phyloP scores from a whole-genome alignment of 768 basidiomycete species.

The Naematelia encephala region DNA sequence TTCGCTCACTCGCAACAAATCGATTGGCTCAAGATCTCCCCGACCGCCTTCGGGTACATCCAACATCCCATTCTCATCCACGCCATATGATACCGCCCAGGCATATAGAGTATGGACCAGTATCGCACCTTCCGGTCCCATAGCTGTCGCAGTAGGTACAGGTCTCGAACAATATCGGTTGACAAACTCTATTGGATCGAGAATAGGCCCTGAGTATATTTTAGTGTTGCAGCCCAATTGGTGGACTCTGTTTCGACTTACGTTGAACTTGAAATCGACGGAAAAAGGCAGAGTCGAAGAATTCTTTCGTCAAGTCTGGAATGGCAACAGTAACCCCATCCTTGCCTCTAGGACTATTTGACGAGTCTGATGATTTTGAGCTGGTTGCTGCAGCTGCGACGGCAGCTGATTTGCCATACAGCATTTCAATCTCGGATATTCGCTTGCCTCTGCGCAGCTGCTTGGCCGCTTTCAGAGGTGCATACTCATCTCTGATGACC shows the following conservation, averaged over 20 bases:
- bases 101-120: slow-evolving; percentile 75
- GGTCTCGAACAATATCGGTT: slow-evolving; percentile 56
- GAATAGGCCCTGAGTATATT: slow-evolving; percentile 65
- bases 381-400: slow-evolving; percentile 14
- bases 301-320: slow-evolving; percentile 69
- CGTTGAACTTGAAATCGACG: slow-evolving; percentile 78
- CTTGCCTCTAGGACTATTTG: slow-evolving; percentile 5
- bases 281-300: slow-evolving; percentile 84
- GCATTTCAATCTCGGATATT: slow-evolving; percentile 42
- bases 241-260: slow-evolving; percentile 51
- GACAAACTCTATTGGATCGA: slow-evolving; percentile 75
- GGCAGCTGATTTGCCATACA: slow-evolving; percentile 34
- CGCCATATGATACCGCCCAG: slow-evolving; percentile 86
- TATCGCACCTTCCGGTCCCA: slow-evolving; percentile 71
- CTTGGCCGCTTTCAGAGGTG: slow-evolving; percentile 85
- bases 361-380: neutral
- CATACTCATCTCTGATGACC: slow-evolving; percentile 76
- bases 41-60: slow-evolving; percentile 45
- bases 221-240: neutral
- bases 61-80: slow-evolving; percentile 72
- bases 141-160: slow-evolving; percentile 56
- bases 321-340: slow-evolving; percentile 56
- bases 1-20: slow-evolving; percentile 17
- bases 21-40: slow-evolving; percentile 14
- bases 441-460: slow-evolving; percentile 56